Evolutionary conservation across 164 flowering plant species (phyloP).

Genomic region (Annona cherimola): DNA sequence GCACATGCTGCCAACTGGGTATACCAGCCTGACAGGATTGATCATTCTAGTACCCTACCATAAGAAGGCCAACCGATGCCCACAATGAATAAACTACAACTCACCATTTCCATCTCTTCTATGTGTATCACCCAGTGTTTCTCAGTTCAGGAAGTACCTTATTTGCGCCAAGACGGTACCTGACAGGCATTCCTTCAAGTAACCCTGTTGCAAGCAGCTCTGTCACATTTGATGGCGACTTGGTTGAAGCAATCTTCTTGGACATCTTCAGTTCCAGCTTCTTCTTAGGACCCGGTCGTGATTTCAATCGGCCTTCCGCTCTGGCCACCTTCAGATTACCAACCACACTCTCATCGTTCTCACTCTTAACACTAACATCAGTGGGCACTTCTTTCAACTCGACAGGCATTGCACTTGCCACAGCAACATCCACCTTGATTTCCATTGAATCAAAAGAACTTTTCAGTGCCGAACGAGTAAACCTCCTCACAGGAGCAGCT

Average conservation of each 20-base stretch:
- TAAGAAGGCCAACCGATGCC: background rate
- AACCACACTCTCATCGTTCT: background rate
- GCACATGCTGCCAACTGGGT: background rate
- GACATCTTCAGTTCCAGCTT: conserved; percentile 32
- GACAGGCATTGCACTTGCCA: background rate
- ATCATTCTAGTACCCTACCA: background rate
- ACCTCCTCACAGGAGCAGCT: background rate
- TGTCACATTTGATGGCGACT: conserved; percentile 38
- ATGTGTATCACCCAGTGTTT: background rate
- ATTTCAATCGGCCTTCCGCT: conserved; percentile 5
- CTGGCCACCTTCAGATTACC: conserved; percentile 2
- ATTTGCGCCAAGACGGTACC: conserved; percentile 20
- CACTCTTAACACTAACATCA: conserved; percentile 1
- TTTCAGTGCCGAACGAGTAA: conserved; percentile 14
- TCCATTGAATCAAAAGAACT: background rate
- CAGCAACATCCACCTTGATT: background rate
- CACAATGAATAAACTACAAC: background rate
- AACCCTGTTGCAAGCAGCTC: conserved; percentile 64
- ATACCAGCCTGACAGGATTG: background rate
- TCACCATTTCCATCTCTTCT: background rate
- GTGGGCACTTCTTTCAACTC: background rate
- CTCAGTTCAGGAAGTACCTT: background rate
- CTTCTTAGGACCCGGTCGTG: conserved; percentile 1
- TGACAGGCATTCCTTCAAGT: conserved; percentile 58
- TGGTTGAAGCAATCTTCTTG: conserved; percentile 28